These are phyloP conservation scores for Penicillium concentricum DNA, from an alignment of 2,329 filamentous ascomycete species.

Conservation along the genomic window DNA sequence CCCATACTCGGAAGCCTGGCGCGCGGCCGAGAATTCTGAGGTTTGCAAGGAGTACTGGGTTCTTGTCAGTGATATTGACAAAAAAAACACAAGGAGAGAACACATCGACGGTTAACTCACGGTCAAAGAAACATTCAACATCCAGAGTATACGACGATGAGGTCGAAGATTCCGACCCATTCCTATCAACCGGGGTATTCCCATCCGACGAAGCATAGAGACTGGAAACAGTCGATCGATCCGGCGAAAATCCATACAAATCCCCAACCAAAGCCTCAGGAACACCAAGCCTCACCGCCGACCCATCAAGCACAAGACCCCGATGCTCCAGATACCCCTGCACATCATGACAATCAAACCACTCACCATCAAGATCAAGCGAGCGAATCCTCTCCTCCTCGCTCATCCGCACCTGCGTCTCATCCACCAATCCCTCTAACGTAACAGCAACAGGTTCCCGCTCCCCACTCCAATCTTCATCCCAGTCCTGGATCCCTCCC, in stretches of 20 bases:
- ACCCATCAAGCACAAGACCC: constrained; percentile 32
- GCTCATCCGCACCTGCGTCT: constrained; percentile 13
- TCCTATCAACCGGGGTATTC: not conserved
- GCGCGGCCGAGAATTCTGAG: constrained; percentile 35
- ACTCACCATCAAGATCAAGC: constrained; percentile 68
- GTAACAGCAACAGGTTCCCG: constrained; percentile 5
- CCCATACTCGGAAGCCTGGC: constrained; percentile 33
- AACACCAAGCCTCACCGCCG: constrained; percentile 30
- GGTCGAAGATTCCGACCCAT: not conserved
- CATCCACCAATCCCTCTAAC: not conserved
- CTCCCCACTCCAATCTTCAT: constrained; percentile 26
- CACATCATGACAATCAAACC: constrained; percentile 74
- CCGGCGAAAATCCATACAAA: constrained; percentile 15
- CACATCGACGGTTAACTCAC: constrained; percentile 15
- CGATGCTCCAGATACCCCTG: constrained; percentile 62
- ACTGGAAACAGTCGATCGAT: constrained; percentile 8
- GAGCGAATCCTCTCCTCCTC: constrained; percentile 39
- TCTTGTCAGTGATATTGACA: not conserved
- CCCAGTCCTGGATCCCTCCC: constrained; percentile 23
- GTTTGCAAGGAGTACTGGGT: constrained; percentile 25
- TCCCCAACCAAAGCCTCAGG: constrained; percentile 12
- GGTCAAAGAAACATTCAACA: constrained; percentile 28
- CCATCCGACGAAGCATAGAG: constrained; percentile 10
- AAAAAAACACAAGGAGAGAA: not conserved
- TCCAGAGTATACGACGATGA: constrained; percentile 20